Evolutionary conservation across 768 basidiomycete species (phyloP).

Genomic region (Tylopilus cervinicoccineus): DNA sequence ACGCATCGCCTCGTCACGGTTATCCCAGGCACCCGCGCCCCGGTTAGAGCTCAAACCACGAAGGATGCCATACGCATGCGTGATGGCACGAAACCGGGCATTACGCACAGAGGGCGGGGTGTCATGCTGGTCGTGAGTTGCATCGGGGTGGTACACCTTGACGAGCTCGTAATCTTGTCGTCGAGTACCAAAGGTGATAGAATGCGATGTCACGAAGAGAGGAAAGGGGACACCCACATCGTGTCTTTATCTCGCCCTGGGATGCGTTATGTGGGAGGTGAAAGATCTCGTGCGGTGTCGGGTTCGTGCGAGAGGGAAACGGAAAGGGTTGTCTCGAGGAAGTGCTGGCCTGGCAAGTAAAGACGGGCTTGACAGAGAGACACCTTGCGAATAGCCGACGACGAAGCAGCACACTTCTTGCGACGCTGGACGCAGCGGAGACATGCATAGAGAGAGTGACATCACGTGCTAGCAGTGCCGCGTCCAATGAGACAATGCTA

Average conservation of each 20-base stretch:
- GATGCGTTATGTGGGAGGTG: slow-evolving; percentile 55
- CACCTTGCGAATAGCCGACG: background rate
- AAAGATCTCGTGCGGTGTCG: slow-evolving; percentile 71
- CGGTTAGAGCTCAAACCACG: background rate
- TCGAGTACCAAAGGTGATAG: background rate
- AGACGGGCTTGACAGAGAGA: background rate
- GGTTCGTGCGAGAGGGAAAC: slow-evolving; percentile 50
- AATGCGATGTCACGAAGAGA: background rate
- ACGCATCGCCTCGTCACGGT: slow-evolving; percentile 41
- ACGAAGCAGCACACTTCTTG: background rate
- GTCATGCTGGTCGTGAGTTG: slow-evolving; percentile 35
- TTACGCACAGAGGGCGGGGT: slow-evolving; percentile 46
- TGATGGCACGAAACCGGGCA: slow-evolving; percentile 60
- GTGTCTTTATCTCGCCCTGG: slow-evolving; percentile 57
- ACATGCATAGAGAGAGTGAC: too few species aligned
- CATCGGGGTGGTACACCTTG: slow-evolving; percentile 69
- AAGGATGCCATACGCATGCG: slow-evolving; percentile 55
- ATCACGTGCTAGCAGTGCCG: too few species aligned
- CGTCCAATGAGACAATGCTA: too few species aligned
- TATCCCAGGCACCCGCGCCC: background rate
- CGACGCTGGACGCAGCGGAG: background rate
- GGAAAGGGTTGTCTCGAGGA: slow-evolving; percentile 31
- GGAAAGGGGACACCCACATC: slow-evolving; percentile 45
- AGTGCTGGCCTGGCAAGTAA: slow-evolving; percentile 9
- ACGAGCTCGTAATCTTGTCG: slow-evolving; percentile 69